Evolutionary conservation across 805 yeast genomes (phyloP).

Genomic region (Candida krabiensis): DNA sequence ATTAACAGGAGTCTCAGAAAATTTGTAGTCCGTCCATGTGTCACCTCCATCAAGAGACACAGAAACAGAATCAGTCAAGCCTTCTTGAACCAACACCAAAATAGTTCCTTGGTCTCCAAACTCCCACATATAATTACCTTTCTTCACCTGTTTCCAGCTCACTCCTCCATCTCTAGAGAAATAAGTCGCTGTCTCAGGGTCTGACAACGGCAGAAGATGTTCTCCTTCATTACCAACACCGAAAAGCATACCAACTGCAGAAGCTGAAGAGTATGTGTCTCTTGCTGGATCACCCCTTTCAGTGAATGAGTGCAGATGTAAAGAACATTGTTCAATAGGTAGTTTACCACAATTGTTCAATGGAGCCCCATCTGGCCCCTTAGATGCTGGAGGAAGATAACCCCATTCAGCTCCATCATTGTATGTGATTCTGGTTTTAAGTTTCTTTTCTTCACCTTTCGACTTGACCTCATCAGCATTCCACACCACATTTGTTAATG

Average conservation of each 20-base stretch:
- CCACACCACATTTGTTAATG: conserved; percentile 67
- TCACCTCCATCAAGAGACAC: conserved; percentile 82
- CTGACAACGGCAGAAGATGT: conserved; percentile 41
- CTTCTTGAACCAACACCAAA: conserved; percentile 65
- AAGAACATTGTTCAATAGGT: conserved; percentile 62
- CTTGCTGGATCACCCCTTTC: conserved; percentile 73
- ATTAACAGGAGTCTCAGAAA: conserved; percentile 53
- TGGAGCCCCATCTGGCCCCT: conserved; percentile 58
- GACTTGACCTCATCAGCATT: conserved; percentile 46
- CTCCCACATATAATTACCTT: conserved; percentile 88
- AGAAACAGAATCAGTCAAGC: conserved; percentile 52
- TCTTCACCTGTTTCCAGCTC: conserved; percentile 77
- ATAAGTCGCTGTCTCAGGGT: conserved; percentile 58
- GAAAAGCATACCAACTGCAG: conserved; percentile 85
- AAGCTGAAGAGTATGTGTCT: conserved; percentile 83
- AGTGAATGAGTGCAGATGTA: conserved; percentile 87
- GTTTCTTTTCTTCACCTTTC: conserved; percentile 41
- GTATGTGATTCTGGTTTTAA: conserved; percentile 75
- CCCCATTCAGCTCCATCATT: conserved; percentile 93
- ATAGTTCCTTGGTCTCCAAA: conserved; percentile 94
- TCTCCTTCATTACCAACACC: conserved; percentile 95
- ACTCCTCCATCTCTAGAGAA: conserved; percentile 89
- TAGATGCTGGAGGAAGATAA: conserved; percentile 64
- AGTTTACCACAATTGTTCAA: conserved; percentile 50
- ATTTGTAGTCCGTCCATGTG: conserved; percentile 68